Evolutionary conservation across 2,329 filamentous ascomycete genomes (phyloP).

Genomic region (Colletotrichum lindemuthianum): DNA sequence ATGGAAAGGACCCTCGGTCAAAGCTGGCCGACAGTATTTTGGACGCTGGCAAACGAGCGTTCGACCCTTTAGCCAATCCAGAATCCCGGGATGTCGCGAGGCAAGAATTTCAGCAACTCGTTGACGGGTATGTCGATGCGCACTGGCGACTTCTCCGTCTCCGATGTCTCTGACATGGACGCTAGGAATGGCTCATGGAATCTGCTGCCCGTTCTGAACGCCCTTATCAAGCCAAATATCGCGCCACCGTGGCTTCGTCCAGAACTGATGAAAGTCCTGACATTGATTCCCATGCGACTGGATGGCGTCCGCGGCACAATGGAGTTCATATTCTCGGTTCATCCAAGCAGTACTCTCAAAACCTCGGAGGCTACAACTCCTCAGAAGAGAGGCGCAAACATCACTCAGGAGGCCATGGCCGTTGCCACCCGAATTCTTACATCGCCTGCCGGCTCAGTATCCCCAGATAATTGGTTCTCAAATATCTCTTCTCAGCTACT

Average conservation of each 20-base stretch:
- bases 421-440: constrained; percentile 71
- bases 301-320: constrained; percentile 74
- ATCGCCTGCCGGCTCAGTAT: constrained; percentile 64
- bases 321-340: constrained; percentile 77
- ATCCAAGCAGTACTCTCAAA: constrained; percentile 61
- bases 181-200: constrained; percentile 53
- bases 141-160: constrained; percentile 23
- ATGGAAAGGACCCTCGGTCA: constrained; percentile 20
- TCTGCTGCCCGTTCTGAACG: constrained; percentile 70
- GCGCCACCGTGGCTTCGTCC: constrained; percentile 69
- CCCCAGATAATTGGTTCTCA: constrained; percentile 67
- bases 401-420: constrained; percentile 74
- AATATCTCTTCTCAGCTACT: constrained; percentile 70
- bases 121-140: constrained; percentile 54
- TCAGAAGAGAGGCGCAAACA: constrained; percentile 68
- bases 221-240: constrained; percentile 69
- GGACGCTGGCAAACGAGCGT: constrained; percentile 58
- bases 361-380: constrained; percentile 52
- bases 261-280: constrained; percentile 66
- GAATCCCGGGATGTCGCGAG: constrained; percentile 47
- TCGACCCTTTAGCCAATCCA: constrained; percentile 53
- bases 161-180: constrained; percentile 36
- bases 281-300: constrained; percentile 67
- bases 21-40: constrained; percentile 47
- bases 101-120: constrained; percentile 56